Conservation (phyloP, 140 eudicot genomes). For the Cichorium intybus region DNA sequence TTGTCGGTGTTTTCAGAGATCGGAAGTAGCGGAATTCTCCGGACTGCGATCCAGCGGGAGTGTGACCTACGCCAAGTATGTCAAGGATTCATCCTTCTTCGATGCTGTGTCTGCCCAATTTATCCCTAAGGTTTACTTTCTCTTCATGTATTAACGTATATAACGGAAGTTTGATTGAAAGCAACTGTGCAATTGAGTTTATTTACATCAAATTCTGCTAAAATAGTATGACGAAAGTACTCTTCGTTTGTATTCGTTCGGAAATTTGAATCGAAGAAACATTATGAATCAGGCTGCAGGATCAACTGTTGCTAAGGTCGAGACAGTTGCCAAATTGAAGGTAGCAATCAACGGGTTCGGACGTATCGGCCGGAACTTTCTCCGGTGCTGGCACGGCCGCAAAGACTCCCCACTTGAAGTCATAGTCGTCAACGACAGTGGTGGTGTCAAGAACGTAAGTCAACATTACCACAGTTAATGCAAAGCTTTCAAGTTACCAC, state of each 20-base stretch:
- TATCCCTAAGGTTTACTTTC: conserved; percentile 51
- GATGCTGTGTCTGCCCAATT: conserved; percentile 70
- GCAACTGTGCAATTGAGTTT: background rate
- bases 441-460: conserved; percentile 95
- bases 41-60: conserved; percentile 75
- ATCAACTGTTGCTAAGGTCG: conserved; percentile 50
- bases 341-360: conserved; percentile 99
- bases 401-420: conserved; percentile 91
- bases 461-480: background rate
- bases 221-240: background rate
- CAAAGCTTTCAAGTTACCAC: background rate
- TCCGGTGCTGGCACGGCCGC: conserved; percentile 98
- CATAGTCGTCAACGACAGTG: conserved; percentile 90
- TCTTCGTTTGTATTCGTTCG: background rate
- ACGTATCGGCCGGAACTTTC: conserved; percentile 95
- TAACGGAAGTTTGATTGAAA: background rate
- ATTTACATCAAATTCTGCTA: background rate
- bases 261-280: background rate
- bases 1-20: conserved; percentile 41
- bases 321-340: conserved; percentile 80
- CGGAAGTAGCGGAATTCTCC: conserved; percentile 69
- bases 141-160: background rate
- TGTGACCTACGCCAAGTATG: conserved; percentile 53
- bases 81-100: conserved; percentile 55
- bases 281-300: conserved; percentile 38